These are phyloP conservation scores for Anisodus tanguticus DNA, from an alignment of 257 asterid genomes.

Conservation along the genomic window DNA sequence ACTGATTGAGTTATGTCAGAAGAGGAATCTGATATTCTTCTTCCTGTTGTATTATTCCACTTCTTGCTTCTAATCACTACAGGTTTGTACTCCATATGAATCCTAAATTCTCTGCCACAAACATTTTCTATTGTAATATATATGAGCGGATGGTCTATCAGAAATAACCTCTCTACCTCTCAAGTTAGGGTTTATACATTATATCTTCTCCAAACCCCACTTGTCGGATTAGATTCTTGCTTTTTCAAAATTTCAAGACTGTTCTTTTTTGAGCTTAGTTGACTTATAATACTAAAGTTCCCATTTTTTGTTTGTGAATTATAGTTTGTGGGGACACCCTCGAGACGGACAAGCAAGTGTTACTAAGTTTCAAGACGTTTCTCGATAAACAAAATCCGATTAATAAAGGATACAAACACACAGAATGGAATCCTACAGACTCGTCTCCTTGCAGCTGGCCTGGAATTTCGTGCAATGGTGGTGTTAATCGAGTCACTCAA, in stretches of 20 bases:
- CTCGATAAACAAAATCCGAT: conserved; percentile 59
- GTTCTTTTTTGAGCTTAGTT: conserved; percentile 15
- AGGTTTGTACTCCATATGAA: conserved; percentile 40
- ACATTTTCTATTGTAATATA: too few relatives aligned
- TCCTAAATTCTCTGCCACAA: too few relatives aligned
- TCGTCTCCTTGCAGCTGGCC: conserved; percentile 75
- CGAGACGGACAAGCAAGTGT: conserved; percentile 64
- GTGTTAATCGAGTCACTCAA: conserved; percentile 54
- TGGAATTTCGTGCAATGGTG: conserved; percentile 58
- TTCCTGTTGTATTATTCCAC: conserved; percentile 42
- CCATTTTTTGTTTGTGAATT: conserved; percentile 11
- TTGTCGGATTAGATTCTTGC: neutral
- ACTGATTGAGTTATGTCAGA: conserved; percentile 47
- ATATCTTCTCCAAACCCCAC: too few relatives aligned
- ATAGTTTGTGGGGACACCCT: conserved; percentile 62
- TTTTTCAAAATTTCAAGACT: too few relatives aligned
- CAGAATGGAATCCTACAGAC: conserved; percentile 50
- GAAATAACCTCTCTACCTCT: too few relatives aligned
- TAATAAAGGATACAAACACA: conserved; percentile 56
- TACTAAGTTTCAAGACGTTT: conserved; percentile 56
- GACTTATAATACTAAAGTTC: conserved; percentile 32
- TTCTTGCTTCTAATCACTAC: conserved; percentile 46
- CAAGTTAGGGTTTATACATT: too few relatives aligned
- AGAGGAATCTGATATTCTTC: conserved; percentile 52
- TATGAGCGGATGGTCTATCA: too few relatives aligned